These are phyloP conservation scores for Cladophialophora yegresii DNA, from an alignment of 2,329 filamentous ascomycete genomes.

Conservation along the genomic window DNA sequence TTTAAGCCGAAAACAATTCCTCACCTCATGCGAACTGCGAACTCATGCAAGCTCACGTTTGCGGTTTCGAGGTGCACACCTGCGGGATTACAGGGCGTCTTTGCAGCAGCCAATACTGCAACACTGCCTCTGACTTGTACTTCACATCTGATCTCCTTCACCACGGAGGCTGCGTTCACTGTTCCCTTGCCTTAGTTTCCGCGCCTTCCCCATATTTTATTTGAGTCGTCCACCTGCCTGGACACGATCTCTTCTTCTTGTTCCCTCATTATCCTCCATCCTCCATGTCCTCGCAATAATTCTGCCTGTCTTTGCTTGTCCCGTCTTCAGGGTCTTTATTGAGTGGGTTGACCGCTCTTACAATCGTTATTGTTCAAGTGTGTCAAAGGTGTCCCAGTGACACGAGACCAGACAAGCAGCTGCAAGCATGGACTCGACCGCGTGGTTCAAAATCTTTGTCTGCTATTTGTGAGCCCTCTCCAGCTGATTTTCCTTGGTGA, in stretches of 20 bases:
- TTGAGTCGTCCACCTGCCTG: constrained; percentile 29
- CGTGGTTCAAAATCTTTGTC: constrained; percentile 41
- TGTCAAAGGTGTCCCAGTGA: constrained; percentile 18
- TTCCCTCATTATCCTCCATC: constrained; percentile 31
- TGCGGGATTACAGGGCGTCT: constrained; percentile 16
- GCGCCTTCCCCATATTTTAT: constrained; percentile 30
- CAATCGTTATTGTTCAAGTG: constrained; percentile 35
- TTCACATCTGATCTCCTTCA: constrained; percentile 10
- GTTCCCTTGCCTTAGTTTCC: constrained; percentile 19
- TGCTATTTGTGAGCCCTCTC: constrained; percentile 45
- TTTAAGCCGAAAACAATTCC: constrained; percentile 30
- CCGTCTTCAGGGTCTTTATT: constrained; percentile 22
- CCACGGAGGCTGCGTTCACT: constrained; percentile 2
- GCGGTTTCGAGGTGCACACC: constrained; percentile 11
- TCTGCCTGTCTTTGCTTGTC: constrained; percentile 30
- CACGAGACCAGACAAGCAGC: constrained; percentile 18
- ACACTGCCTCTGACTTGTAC: constrained; percentile 3
- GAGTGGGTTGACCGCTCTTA: constrained; percentile 34
- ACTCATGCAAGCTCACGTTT: constrained; percentile 24
- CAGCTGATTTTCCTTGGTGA: not conserved
- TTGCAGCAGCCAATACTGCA: constrained; percentile 11
- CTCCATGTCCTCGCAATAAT: constrained; percentile 30
- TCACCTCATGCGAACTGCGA: constrained; percentile 29
- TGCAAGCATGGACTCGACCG: constrained; percentile 21
- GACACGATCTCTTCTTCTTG: constrained; percentile 29